These are phyloP conservation scores for Fusarium sp. DNA, from an alignment of 2,329 filamentous ascomycete species.

Conservation along the genomic window DNA sequence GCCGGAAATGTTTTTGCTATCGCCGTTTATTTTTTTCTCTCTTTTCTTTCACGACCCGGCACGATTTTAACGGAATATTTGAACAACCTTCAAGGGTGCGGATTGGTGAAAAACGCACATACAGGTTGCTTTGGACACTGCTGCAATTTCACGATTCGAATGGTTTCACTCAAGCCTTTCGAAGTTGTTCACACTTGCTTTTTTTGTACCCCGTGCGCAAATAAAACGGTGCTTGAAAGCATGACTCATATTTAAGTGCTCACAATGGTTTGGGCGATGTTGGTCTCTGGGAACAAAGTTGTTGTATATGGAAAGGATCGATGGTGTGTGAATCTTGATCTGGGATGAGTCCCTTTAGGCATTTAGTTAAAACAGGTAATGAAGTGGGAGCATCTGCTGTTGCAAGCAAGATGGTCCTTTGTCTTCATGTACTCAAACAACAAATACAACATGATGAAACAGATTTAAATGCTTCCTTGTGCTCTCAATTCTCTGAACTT, in stretches of 20 bases:
- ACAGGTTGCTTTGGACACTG: conserved; percentile 30
- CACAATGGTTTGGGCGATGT: conserved; percentile 8
- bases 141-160: conserved; percentile 18
- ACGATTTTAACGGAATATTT: conserved; percentile 45
- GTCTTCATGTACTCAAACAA: background rate
- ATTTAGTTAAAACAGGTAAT: conserved; percentile 4
- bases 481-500: background rate
- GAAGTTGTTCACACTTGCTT: conserved; percentile 21
- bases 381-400: conserved; percentile 9
- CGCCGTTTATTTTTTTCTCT: conserved; percentile 37
- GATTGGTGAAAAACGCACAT: conserved; percentile 16
- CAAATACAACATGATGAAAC: background rate
- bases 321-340: conserved; percentile 8
- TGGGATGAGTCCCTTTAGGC: conserved; percentile 11
- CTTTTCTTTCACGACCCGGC: conserved; percentile 45
- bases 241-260: conserved; percentile 12
- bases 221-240: conserved; percentile 39
- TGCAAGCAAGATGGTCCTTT: too few relatives aligned
- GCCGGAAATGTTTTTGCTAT: conserved; percentile 32
- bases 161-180: conserved; percentile 16
- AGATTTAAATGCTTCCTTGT: background rate
- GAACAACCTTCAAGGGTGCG: conserved; percentile 29
- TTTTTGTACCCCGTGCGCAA: conserved; percentile 40
- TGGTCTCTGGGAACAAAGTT: conserved; percentile 11
- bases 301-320: conserved; percentile 12